Evolutionary conservation across 2,329 filamentous ascomycete genomes (phyloP), one percentile per base, ranked within the genome.

Genomic region (Oidium heveae): DNA sequence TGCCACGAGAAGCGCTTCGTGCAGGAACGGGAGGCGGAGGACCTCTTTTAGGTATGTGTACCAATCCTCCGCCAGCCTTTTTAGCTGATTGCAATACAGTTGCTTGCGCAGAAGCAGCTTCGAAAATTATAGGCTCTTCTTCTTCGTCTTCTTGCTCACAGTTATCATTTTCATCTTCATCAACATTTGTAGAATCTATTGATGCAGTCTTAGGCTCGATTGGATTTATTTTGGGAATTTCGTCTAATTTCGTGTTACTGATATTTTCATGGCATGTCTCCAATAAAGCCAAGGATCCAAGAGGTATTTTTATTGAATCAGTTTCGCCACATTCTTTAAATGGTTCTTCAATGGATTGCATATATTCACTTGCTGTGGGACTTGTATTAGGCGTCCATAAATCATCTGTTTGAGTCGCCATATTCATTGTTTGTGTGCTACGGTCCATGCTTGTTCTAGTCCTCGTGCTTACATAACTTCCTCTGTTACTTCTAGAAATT

Each of bases 21-120:
- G 77, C 74, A 1, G 88, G 88, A 13, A 94, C 52, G 20, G 63
- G 74, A 9, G 84, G 79, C 1, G 88, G 87, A 0, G 86, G 77
- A 1, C 80, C 68, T 37, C 86, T 76, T 68, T 89, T 93, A 13
- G 84, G 79, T 56, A 95, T 94, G 49, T 79, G 87, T 32, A 95
- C 85, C 53, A 95, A 71, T 53, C 82, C 82, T 24, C 86, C 85
- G 63, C 84, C 82, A 41, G 79, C 82, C 28, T 63, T 65, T 37
- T 65, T 60, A 8, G 60, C 58, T 50, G 61, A 57, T 1, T 82
- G 78, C 2, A 76, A 74, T 51, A 78, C 70, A 16, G 77, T 69
- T 16, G 74, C 73, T 57, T 77, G 73, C 16, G 76, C 71, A 4
- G 74, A 70, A 13, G 71, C 77, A 54, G 85, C 75, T 61, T 85